Evolutionary conservation across 805 yeast genomes (phyloP).

Genomic region (Yamadazyma endophytica): DNA sequence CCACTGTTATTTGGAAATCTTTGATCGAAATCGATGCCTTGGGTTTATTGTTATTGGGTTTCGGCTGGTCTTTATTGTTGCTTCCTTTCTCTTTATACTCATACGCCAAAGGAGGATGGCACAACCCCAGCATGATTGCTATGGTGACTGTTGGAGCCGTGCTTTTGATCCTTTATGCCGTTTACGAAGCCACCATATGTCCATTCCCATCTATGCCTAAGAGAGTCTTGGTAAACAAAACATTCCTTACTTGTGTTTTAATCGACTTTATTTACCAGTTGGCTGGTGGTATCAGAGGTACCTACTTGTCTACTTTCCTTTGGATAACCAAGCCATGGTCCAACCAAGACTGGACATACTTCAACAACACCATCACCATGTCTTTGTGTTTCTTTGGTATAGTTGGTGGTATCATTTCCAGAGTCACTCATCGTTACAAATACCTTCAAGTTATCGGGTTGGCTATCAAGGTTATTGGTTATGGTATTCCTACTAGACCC

Average conservation of each 20-base stretch:
- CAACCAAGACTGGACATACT: conserved; percentile 31
- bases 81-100: conserved; percentile 35
- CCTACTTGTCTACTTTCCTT: conserved; percentile 32
- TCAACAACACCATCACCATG: conserved; percentile 33
- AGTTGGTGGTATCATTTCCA: conserved; percentile 28
- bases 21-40: conserved; percentile 34
- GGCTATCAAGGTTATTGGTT: conserved; percentile 25
- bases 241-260: conserved; percentile 29
- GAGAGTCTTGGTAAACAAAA: conserved; percentile 27
- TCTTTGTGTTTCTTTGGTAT: conserved; percentile 35
- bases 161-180: conserved; percentile 25
- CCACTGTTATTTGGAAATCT: background rate
- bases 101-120: conserved; percentile 29
- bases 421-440: conserved; percentile 35
- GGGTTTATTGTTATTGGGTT: conserved; percentile 34
- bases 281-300: conserved; percentile 22
- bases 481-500: conserved; percentile 17
- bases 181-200: conserved; percentile 32
- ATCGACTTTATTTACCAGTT: conserved; percentile 29
- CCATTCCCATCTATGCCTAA: conserved; percentile 36
- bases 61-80: conserved; percentile 34
- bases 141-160: conserved; percentile 39
- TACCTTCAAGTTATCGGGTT: conserved; percentile 29
- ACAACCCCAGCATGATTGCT: conserved; percentile 38
- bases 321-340: conserved; percentile 26